Percentiles rank a stretch among this genome's conserved stretches.
Evolutionary conservation across 1,284 basidiomycete species (phyloP).

Genomic region (Mycena sp.): DNA sequence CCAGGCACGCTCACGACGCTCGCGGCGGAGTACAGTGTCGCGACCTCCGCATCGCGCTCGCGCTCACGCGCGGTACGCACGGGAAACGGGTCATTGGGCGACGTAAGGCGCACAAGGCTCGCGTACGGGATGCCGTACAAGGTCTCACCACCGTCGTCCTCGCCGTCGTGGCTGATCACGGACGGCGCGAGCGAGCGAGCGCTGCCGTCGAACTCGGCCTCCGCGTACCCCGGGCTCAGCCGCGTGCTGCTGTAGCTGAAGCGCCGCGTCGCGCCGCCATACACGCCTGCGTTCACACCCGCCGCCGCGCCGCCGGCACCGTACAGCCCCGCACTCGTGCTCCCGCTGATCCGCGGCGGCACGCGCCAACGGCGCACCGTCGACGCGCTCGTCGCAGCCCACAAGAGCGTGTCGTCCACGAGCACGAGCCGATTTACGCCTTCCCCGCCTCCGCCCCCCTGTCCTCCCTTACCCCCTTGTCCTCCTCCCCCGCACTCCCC

Average conservation of each 20-base stretch:
- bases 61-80: slow-evolving; percentile 46
- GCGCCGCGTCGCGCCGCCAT: too few relatives aligned
- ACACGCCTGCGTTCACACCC: too few relatives aligned
- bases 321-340: too few relatives aligned
- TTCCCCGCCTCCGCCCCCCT: too few relatives aligned
- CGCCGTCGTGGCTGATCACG: slow-evolving; percentile 30
- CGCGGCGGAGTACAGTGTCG: slow-evolving; percentile 85
- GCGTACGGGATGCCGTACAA: slow-evolving; percentile 82
- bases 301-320: too few relatives aligned
- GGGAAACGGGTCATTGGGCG: slow-evolving; percentile 79
- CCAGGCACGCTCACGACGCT: slow-evolving; percentile 76
- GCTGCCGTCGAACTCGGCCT: neutral
- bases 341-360: slow-evolving; percentile 56
- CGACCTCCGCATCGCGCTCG: slow-evolving; percentile 75
- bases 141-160: slow-evolving; percentile 52
- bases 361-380: slow-evolving; percentile 85
- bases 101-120: slow-evolving; percentile 80
- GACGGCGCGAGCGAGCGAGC: slow-evolving; percentile 45
- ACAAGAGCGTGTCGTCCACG: slow-evolving; percentile 88
- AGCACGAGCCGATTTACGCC: slow-evolving; percentile 89
- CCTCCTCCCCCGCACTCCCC: too few relatives aligned
- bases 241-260: too few relatives aligned
- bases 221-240: slow-evolving; percentile 5
- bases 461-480: too few relatives aligned
- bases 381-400: slow-evolving; percentile 90